phyloP scores from a whole-genome alignment of 1,284 basidiomycete genomes.

The Calocybe gambosa region DNA sequence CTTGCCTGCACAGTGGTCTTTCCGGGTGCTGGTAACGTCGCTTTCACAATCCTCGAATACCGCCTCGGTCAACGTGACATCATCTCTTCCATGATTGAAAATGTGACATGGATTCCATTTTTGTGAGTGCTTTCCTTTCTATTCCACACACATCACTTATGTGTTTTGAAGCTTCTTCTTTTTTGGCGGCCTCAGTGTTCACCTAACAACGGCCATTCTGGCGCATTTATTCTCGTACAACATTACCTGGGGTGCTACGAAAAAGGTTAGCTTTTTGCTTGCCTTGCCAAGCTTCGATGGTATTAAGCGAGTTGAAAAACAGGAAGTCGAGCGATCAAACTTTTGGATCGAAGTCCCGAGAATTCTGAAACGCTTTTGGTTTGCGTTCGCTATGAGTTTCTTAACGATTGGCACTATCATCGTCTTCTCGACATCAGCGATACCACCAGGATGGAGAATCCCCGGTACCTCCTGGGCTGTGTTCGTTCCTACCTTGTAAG shows the following conservation, averaged over 20 bases:
- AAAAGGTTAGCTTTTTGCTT: slow-evolving; percentile 36
- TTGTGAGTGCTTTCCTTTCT: slow-evolving; percentile 46
- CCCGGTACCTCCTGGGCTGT: slow-evolving; percentile 59
- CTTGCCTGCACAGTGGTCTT: slow-evolving; percentile 76
- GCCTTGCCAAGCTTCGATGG: neutral
- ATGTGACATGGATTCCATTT: slow-evolving; percentile 79
- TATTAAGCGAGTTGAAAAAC: slow-evolving; percentile 62
- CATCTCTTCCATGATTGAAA: slow-evolving; percentile 49
- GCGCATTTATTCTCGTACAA: slow-evolving; percentile 82
- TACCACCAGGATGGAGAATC: slow-evolving; percentile 62
- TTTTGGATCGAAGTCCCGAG: slow-evolving; percentile 86
- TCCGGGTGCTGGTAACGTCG: slow-evolving; percentile 67
- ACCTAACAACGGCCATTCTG: slow-evolving; percentile 68
- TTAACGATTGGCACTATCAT: slow-evolving; percentile 45
- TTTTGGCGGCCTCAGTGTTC: slow-evolving; percentile 74
- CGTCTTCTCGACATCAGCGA: slow-evolving; percentile 43
- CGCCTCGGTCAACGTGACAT: slow-evolving; percentile 64
- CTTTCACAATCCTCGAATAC: slow-evolving; percentile 72
- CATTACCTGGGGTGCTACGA: slow-evolving; percentile 77
- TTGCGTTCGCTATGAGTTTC: slow-evolving; percentile 52
- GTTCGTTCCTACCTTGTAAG: slow-evolving; percentile 60
- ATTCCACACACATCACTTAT: neutral
- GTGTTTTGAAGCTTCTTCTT: slow-evolving; percentile 62
- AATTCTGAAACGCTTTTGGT: slow-evolving; percentile 70
- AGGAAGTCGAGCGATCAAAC: slow-evolving; percentile 80